Evolutionary conservation across 805 yeast genomes (phyloP).

Genomic region (Jamesozyma hellenica): DNA sequence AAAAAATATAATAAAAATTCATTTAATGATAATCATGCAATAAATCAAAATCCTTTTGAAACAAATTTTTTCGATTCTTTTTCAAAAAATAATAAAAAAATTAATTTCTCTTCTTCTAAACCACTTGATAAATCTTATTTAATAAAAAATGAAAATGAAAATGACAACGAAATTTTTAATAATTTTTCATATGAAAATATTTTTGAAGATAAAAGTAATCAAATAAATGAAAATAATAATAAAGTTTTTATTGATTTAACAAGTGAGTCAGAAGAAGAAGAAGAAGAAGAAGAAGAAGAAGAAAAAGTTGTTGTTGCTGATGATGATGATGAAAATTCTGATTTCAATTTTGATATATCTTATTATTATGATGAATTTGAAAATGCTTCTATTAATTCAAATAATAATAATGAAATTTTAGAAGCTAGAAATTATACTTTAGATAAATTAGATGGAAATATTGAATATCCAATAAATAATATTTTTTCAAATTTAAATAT

Average conservation of each 20-base stretch:
- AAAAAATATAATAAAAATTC: not conserved
- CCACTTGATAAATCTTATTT: constrained; percentile 8
- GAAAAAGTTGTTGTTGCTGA: not conserved
- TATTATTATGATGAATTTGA: constrained; percentile 2
- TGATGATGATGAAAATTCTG: not conserved
- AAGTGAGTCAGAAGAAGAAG: not conserved
- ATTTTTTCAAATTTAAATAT: not conserved
- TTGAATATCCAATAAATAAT: not conserved
- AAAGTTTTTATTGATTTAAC: not conserved
- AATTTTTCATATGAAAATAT: constrained; percentile 2
- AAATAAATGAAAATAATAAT: not conserved
- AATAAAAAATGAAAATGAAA: not conserved
- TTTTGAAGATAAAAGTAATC: constrained; percentile 6
- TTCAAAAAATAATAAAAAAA: constrained; percentile 4
- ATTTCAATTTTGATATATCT: constrained; percentile 10
- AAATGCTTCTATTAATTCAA: too few species aligned
- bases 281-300: not conserved
- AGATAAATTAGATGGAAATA: not conserved
- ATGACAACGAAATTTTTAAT: not conserved
- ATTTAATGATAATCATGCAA: not conserved
- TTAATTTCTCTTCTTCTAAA: constrained; percentile 23
- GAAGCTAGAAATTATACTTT: constrained; percentile 12
- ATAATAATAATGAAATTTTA: constrained; percentile 6
- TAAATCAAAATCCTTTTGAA: too few species aligned
- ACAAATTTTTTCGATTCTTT: too few species aligned